These are phyloP conservation scores for Boletellus sp. DNA, from an alignment of 768 basidiomycete genomes.

Conservation along the genomic window DNA sequence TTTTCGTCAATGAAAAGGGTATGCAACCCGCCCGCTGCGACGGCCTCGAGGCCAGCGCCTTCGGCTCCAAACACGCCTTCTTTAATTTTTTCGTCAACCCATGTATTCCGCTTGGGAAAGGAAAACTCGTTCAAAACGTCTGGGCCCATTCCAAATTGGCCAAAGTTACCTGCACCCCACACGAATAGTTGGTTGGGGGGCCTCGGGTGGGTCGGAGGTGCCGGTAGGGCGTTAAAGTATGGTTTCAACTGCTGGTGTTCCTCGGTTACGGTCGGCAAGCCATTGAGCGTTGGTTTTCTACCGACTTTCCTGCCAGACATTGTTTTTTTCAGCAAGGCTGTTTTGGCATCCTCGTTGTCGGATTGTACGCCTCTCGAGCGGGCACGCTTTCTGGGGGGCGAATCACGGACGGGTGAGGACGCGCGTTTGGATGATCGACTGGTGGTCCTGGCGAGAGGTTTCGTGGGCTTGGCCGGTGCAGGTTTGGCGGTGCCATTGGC, in stretches of 20 bases:
- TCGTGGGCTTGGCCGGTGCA: slow-evolving; percentile 33
- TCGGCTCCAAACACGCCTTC: slow-evolving; percentile 67
- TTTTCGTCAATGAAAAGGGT: slow-evolving; percentile 84
- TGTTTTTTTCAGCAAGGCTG: slow-evolving; percentile 23
- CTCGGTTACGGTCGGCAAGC: slow-evolving; percentile 29
- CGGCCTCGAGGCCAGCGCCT: slow-evolving; percentile 75
- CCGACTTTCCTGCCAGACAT: slow-evolving; percentile 24
- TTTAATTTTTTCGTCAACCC: slow-evolving; percentile 73
- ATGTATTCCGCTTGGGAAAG: slow-evolving; percentile 72
- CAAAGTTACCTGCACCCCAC: slow-evolving; percentile 93
- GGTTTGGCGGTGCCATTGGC: slow-evolving; percentile 31
- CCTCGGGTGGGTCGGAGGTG: slow-evolving; percentile 49
- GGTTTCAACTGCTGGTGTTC: slow-evolving; percentile 44
- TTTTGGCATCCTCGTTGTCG: slow-evolving; percentile 40
- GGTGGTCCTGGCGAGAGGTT: slow-evolving; percentile 21
- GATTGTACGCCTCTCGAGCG: slow-evolving; percentile 37
- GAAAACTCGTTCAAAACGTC: slow-evolving; percentile 65
- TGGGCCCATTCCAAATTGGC: slow-evolving; percentile 90
- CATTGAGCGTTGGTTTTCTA: slow-evolving; percentile 30
- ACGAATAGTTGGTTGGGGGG: slow-evolving; percentile 75
- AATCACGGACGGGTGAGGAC: slow-evolving; percentile 44
- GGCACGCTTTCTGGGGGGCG: slow-evolving; percentile 47
- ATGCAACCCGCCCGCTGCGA: slow-evolving; percentile 86
- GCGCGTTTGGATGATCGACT: slow-evolving; percentile 44
- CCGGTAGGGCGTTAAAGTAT: slow-evolving; percentile 65